A percentile compares a stretch with the other conserved stretches of the same genome.
Conservation (phyloP, 2,329 filamentous ascomycete genomes). For the Fusarium irregulare region DNA sequence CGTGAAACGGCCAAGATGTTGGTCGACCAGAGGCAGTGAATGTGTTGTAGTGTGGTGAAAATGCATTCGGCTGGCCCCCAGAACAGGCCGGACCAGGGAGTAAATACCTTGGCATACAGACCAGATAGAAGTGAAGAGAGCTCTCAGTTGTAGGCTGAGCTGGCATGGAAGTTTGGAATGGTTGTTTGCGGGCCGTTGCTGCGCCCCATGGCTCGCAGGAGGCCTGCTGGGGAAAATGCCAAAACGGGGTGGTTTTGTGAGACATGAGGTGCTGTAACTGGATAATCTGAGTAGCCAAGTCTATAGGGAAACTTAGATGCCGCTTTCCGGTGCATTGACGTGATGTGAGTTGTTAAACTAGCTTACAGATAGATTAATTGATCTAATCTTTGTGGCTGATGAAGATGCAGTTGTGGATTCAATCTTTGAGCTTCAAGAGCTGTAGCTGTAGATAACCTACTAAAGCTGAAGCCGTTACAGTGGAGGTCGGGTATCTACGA, state of each 20-base stretch:
- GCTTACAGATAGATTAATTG: neutral
- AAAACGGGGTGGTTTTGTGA: constrained; percentile 10
- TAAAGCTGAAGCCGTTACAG: neutral
- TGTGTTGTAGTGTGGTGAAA: neutral
- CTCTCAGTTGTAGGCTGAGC: constrained; percentile 10
- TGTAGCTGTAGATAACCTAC: neutral
- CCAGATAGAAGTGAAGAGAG: neutral
- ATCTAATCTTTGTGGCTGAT: constrained; percentile 4
- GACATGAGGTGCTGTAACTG: constrained; percentile 20
- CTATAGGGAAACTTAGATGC: constrained; percentile 2
- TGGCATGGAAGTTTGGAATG: constrained; percentile 10
- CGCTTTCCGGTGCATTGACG: constrained; percentile 19
- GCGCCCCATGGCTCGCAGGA: constrained; percentile 35
- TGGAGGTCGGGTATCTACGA: neutral
- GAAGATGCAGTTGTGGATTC: neutral
- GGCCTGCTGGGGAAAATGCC: constrained; percentile 23
- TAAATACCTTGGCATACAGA: constrained; percentile 21
- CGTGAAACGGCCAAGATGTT: constrained; percentile 4
- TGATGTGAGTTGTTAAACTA: neutral
- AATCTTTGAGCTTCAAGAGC: neutral
- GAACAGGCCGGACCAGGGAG: constrained; percentile 18
- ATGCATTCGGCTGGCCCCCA: constrained; percentile 26
- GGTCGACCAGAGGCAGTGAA: constrained; percentile 34
- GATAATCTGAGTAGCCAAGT: constrained; percentile 15
- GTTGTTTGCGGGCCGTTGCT: constrained; percentile 17